phyloP scores from a whole-genome alignment of 2,329 filamentous ascomycete species.

The Pseudopyricularia javanii region DNA sequence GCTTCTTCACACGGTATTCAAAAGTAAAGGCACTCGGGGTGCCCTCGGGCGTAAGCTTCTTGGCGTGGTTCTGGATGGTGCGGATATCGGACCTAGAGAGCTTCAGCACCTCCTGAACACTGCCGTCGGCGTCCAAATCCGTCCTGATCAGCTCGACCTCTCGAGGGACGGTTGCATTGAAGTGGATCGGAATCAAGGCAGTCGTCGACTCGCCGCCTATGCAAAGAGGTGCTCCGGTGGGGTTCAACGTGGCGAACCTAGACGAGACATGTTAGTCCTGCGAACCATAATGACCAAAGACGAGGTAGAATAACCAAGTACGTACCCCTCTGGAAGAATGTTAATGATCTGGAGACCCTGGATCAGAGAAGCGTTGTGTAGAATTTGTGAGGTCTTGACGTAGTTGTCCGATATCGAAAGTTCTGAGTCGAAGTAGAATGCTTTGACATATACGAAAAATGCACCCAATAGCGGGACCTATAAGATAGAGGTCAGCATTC shows the following conservation, averaged over 20 bases:
- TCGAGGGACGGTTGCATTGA: slow-evolving; percentile 86
- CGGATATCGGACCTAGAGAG: slow-evolving; percentile 64
- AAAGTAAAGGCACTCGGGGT: slow-evolving; percentile 51
- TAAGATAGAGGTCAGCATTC: background rate
- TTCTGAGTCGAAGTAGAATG: slow-evolving; percentile 77
- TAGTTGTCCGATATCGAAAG: slow-evolving; percentile 85
- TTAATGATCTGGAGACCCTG: slow-evolving; percentile 96
- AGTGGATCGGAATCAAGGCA: slow-evolving; percentile 67
- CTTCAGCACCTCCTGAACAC: slow-evolving; percentile 66
- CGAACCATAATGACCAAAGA: background rate
- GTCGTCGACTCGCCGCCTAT: slow-evolving; percentile 50
- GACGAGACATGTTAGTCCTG: background rate
- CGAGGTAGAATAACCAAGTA: background rate
- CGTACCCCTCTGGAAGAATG: slow-evolving; percentile 74
- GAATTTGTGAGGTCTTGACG: slow-evolving; percentile 76
- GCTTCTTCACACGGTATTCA: slow-evolving; percentile 66
- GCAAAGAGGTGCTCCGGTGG: slow-evolving; percentile 69
- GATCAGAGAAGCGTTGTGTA: slow-evolving; percentile 88
- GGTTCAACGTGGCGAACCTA: slow-evolving; percentile 71
- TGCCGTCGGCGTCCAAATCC: slow-evolving; percentile 58
- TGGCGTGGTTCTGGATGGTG: slow-evolving; percentile 56
- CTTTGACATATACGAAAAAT: slow-evolving; percentile 58
- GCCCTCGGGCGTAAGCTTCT: slow-evolving; percentile 54
- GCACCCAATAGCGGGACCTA: background rate
- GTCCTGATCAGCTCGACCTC: slow-evolving; percentile 80